A percentile compares a stretch with the other conserved stretches of the same genome.
Conservation (phyloP, 768 basidiomycete genomes). For the Agrocybe pediades region DNA sequence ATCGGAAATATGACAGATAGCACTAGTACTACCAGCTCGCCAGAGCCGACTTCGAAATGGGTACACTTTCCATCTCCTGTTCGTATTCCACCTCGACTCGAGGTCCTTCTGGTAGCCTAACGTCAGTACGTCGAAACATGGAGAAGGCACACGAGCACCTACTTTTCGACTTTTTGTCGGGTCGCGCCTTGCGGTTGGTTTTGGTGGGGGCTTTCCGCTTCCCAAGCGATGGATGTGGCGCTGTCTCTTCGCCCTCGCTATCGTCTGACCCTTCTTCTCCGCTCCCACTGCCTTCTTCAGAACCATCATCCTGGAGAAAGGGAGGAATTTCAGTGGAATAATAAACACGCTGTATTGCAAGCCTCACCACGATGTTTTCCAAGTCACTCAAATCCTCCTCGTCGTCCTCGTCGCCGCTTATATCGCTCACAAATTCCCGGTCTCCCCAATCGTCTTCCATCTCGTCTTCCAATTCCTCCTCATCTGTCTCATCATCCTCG, state of each 20-base stretch:
- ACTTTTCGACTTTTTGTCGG: slow-evolving; percentile 65
- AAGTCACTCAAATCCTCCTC: slow-evolving; percentile 64
- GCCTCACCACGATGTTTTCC: slow-evolving; percentile 67
- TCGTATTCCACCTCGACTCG: slow-evolving; percentile 97
- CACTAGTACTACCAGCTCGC: slow-evolving; percentile 48
- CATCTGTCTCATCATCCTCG: slow-evolving; percentile 63
- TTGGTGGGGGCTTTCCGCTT: slow-evolving; percentile 64
- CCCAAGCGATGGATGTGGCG: slow-evolving; percentile 50
- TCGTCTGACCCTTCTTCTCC: slow-evolving; percentile 41
- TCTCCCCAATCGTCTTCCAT: slow-evolving; percentile 55
- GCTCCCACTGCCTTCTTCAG: slow-evolving; percentile 44
- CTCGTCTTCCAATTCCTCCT: slow-evolving; percentile 54
- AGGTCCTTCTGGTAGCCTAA: slow-evolving; percentile 57
- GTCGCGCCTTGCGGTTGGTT: slow-evolving; percentile 51
- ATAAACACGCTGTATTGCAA: slow-evolving; percentile 37
- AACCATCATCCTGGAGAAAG: slow-evolving; percentile 33
- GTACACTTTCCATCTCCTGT: slow-evolving; percentile 78
- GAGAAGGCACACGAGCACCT: slow-evolving; percentile 24
- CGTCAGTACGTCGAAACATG: slow-evolving; percentile 1
- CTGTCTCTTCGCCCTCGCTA: slow-evolving; percentile 35
- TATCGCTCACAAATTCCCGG: slow-evolving; percentile 75
- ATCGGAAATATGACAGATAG: neutral
- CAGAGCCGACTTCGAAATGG: slow-evolving; percentile 51
- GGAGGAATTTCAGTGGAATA: neutral
- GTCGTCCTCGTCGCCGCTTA: slow-evolving; percentile 67